Conservation (phyloP, 306 rosid genomes). For the Hippophae gyantsensis region DNA sequence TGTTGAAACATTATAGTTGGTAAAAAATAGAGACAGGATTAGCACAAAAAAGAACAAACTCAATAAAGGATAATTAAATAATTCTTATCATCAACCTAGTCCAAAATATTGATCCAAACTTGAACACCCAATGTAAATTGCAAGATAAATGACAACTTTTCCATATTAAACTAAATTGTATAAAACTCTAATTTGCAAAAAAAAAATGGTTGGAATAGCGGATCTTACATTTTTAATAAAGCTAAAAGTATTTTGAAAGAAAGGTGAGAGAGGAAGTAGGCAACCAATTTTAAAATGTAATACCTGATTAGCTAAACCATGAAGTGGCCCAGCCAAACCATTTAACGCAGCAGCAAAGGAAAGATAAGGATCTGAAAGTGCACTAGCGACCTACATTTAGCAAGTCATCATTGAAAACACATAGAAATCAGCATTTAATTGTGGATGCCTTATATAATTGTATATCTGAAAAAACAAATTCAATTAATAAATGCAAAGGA, state of each 20-base stretch:
- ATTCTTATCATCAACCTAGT: not conserved
- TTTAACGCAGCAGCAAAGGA: conserved; percentile 95
- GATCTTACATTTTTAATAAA: too few species aligned
- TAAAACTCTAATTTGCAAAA: not conserved
- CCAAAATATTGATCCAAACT: not conserved
- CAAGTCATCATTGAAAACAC: conserved; percentile 14
- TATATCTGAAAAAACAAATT: too few species aligned
- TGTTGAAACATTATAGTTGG: too few species aligned
- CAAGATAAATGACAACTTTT: not conserved
- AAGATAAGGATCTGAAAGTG: conserved; percentile 96
- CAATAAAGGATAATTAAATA: not conserved
- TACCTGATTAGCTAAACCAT: conserved; percentile 99
- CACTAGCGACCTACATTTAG: conserved; percentile 71
- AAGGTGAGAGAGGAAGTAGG: conserved; percentile 3
- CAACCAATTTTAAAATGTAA: conserved; percentile 10
- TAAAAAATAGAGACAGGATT: too few species aligned
- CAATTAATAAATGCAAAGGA: too few species aligned
- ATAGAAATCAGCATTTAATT: conserved; percentile 10
- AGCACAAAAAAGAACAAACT: too few species aligned
- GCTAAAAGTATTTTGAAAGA: not conserved
- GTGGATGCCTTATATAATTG: too few species aligned
- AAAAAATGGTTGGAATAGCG: not conserved
- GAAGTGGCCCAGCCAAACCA: conserved; percentile 97
- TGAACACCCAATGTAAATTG: not conserved
- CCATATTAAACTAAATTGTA: not conserved